These are phyloP conservation scores for Plasmodium coatneyi DNA, from an alignment of 169 alveolate species.

Conservation along the genomic window DNA sequence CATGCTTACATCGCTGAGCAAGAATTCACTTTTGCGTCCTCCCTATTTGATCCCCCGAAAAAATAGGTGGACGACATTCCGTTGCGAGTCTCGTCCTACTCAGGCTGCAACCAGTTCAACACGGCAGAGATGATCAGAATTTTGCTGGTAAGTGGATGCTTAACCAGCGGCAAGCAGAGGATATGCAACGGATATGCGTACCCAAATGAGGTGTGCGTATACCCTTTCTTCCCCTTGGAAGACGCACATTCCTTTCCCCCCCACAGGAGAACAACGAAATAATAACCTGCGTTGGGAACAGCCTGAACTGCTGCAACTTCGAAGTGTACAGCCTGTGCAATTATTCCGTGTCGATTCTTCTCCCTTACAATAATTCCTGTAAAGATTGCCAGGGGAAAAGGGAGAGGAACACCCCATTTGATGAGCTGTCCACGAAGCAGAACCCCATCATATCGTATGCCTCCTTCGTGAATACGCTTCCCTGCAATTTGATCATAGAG, in stretches of 20 bases:
- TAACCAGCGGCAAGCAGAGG: background rate
- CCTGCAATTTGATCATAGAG: constrained; percentile 47
- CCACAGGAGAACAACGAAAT: constrained; percentile 78
- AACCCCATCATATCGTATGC: constrained; percentile 43
- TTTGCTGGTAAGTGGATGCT: constrained; percentile 40
- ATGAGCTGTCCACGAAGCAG: background rate
- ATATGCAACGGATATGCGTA: background rate
- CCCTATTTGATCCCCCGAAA: background rate
- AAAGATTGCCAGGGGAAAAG: constrained; percentile 57
- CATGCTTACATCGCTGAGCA: background rate
- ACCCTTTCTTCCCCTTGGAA: background rate
- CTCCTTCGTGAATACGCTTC: constrained; percentile 47
- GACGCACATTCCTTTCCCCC: background rate
- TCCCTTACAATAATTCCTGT: constrained; percentile 39
- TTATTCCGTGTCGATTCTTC: constrained; percentile 37
- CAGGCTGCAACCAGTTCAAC: constrained; percentile 70
- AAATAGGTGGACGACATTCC: constrained; percentile 73
- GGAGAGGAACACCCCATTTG: constrained; percentile 55
- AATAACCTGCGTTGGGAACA: constrained; percentile 79
- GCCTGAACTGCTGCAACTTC: constrained; percentile 75
- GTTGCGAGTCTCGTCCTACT: constrained; percentile 73
- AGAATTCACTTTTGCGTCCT: background rate
- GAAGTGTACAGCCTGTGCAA: constrained; percentile 74
- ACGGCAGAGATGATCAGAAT: constrained; percentile 79
- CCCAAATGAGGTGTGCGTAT: background rate